phyloP scores from a whole-genome alignment of 768 basidiomycete species.

The Suillus brevipes region DNA sequence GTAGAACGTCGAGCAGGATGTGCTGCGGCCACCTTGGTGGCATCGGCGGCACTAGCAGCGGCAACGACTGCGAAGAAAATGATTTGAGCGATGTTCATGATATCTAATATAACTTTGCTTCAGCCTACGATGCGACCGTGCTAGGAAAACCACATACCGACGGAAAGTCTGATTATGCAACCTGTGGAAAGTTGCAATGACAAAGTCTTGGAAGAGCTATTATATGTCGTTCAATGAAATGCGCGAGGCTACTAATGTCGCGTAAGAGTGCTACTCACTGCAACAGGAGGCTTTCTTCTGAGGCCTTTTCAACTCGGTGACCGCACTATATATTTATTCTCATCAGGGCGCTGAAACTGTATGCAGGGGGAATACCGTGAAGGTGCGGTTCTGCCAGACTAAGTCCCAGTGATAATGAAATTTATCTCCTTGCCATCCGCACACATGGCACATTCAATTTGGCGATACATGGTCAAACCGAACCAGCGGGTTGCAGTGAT shows the following conservation, averaged over 20 bases:
- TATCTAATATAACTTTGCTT: neutral
- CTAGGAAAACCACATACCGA: neutral
- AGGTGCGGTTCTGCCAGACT: neutral
- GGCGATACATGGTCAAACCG: no score
- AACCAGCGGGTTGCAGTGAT: no score
- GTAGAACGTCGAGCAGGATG: no score
- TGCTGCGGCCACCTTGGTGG: no score
- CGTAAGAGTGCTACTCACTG: neutral
- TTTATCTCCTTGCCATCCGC: neutral
- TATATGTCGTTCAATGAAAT: neutral
- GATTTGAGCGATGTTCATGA: neutral
- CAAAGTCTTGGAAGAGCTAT: neutral
- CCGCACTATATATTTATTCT: no score
- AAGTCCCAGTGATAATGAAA: no score
- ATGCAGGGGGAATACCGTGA: no score
- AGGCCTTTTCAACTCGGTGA: neutral
- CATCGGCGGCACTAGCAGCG: conserved; percentile 20
- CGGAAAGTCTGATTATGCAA: neutral
- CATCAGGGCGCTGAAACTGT: no score
- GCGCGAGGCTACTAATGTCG: neutral
- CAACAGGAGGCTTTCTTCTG: neutral
- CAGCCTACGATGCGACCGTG: neutral
- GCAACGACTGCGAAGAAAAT: conserved; percentile 19
- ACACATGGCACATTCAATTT: neutral
- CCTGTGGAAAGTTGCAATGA: neutral